Conservation (phyloP, 305 asterid genomes). For the Solanum chacoense region DNA sequence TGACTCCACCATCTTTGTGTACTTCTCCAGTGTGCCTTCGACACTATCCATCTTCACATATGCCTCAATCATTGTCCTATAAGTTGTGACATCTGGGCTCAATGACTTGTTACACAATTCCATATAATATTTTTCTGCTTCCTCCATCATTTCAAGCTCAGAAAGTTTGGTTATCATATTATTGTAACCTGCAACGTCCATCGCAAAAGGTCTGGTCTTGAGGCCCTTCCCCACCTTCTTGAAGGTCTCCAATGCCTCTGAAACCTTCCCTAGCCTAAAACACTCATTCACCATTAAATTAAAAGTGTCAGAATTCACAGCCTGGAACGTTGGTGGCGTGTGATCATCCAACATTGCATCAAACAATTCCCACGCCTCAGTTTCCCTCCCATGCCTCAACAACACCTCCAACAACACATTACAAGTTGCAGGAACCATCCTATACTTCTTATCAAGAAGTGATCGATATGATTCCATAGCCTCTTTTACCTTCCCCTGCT, state of each 20-base stretch:
- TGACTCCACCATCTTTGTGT: constrained; percentile 53
- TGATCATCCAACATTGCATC: constrained; percentile 82
- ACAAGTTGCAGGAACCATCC: constrained; percentile 75
- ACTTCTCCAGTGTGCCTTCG: constrained; percentile 56
- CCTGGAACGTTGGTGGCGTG: constrained; percentile 83
- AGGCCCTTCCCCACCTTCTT: constrained; percentile 62
- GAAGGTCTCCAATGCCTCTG: constrained; percentile 67
- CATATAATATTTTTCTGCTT: constrained; percentile 56
- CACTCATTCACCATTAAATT: constrained; percentile 70
- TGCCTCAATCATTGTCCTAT: constrained; percentile 59
- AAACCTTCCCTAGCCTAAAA: constrained; percentile 62
- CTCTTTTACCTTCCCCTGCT: constrained; percentile 64
- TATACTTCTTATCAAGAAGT: constrained; percentile 44
- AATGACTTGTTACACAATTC: constrained; percentile 50
- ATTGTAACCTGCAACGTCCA: constrained; percentile 81
- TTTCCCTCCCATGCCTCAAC: constrained; percentile 61
- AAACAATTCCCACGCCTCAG: constrained; percentile 78
- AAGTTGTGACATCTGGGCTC: constrained; percentile 70
- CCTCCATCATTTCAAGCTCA: constrained; percentile 69
- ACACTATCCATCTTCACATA: constrained; percentile 46
- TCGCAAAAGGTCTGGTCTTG: constrained; percentile 75
- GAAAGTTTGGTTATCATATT: constrained; percentile 66
- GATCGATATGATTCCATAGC: constrained; percentile 83
- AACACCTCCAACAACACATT: constrained; percentile 69
- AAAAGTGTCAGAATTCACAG: constrained; percentile 77